Conservation (phyloP, 768 basidiomycete species). For the Pisolithus marmoratus region DNA sequence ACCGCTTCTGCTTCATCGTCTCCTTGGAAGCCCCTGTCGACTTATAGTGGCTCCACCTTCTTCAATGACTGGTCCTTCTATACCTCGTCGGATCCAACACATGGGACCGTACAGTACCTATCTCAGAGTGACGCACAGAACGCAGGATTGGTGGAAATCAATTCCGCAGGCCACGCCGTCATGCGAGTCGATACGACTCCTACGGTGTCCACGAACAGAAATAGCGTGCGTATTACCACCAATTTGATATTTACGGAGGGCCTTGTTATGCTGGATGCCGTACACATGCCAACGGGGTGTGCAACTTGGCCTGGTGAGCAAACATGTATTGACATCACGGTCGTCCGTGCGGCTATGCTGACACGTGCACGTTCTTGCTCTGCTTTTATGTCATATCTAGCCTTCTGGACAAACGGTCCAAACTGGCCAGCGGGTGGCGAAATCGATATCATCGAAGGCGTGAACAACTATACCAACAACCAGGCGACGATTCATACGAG, state of each 20-base stretch:
- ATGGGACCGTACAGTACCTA: conserved; percentile 65
- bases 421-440: conserved; percentile 51
- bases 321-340: not conserved
- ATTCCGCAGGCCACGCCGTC: conserved; percentile 66
- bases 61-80: conserved; percentile 82
- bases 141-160: conserved; percentile 60
- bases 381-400: conserved; percentile 11
- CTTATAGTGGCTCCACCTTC: conserved; percentile 64
- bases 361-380: not conserved
- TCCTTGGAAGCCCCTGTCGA: conserved; percentile 54
- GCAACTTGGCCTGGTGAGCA: conserved; percentile 68
- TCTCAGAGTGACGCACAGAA: conserved; percentile 53
- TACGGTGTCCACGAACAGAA: conserved; percentile 58
- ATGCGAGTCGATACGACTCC: conserved; percentile 88
- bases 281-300: conserved; percentile 89
- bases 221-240: conserved; percentile 75
- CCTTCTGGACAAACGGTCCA: conserved; percentile 49
- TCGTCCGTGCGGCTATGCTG: not conserved
- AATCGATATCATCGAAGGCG: conserved; percentile 83
- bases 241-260: conserved; percentile 54
- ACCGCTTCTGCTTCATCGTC: conserved; percentile 32
- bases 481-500: conserved; percentile 80
- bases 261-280: conserved; percentile 75
- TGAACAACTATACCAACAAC: conserved; percentile 73
- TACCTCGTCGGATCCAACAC: conserved; percentile 65